Evolutionary conservation across 345 rosid species (phyloP).

Genomic region (Aquilaria malaccensis): DNA sequence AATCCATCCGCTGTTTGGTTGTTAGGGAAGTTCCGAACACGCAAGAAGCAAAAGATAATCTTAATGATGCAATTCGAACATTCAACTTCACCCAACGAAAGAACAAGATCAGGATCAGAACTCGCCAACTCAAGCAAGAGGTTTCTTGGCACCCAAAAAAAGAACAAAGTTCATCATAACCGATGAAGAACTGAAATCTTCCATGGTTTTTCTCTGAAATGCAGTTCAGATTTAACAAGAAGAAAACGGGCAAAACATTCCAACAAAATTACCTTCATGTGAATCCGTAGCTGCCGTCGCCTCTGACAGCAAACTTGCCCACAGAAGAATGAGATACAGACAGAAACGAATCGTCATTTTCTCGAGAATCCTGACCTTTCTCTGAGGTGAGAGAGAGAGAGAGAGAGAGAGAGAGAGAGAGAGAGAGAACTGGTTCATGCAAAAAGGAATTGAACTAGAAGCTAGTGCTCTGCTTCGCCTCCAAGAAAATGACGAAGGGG

Average conservation of each 20-base stretch:
- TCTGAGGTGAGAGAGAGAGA: conserved; percentile 2
- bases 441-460: too few relatives aligned
- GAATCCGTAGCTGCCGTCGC: conserved; percentile 50
- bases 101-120: not conserved
- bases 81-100: too few relatives aligned
- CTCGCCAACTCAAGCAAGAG: not conserved
- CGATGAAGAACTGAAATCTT: not conserved
- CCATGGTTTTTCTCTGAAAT: not conserved
- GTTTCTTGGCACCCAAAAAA: not conserved
- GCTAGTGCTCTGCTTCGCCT: too few relatives aligned
- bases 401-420: conserved; percentile 16
- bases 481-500: too few relatives aligned
- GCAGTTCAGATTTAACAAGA: conserved; percentile 5
- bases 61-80: too few relatives aligned
- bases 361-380: conserved; percentile 11
- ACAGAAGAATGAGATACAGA: conserved; percentile 24
- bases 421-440: too few relatives aligned
- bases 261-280: conserved; percentile 48
- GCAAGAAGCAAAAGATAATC: too few relatives aligned
- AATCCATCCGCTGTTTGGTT: too few relatives aligned
- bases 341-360: conserved; percentile 27
- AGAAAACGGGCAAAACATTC: not conserved
- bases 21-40: too few relatives aligned
- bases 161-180: not conserved
- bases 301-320: conserved; percentile 24